These are phyloP conservation scores for Colletotrichum theobromicola DNA, from an alignment of 2,329 filamentous ascomycete species.

Conservation along the genomic window DNA sequence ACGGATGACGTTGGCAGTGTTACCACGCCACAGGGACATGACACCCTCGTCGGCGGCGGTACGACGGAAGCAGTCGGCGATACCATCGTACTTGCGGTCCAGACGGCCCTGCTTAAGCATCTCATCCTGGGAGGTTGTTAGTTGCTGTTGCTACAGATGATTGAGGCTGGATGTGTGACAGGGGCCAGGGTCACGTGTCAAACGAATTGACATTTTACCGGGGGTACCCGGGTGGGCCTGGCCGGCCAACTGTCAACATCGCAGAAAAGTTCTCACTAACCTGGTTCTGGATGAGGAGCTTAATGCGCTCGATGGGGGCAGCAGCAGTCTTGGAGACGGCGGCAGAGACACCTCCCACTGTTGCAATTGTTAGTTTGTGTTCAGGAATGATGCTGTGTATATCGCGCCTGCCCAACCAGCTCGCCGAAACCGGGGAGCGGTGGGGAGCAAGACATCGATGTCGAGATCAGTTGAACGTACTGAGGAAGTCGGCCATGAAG, in stretches of 20 bases:
- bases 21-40: conserved; percentile 97
- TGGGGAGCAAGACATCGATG: background rate
- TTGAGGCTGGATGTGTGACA: background rate
- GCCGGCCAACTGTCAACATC: background rate
- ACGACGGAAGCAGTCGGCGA: conserved; percentile 93
- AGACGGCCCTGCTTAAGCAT: conserved; percentile 99
- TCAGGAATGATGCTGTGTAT: background rate
- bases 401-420: background rate
- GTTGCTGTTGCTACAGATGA: background rate
- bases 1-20: conserved; percentile 99
- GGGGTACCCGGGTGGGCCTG: background rate
- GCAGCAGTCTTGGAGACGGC: conserved; percentile 99
- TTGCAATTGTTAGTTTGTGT: conserved; percentile 32
- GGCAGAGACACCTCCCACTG: conserved; percentile 99
- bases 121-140: conserved; percentile 79
- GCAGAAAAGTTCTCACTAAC: conserved; percentile 59
- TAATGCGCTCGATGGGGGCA: conserved; percentile 99
- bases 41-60: conserved; percentile 91
- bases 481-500: conserved; percentile 98
- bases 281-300: conserved; percentile 99
- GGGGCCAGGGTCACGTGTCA: conserved; percentile 10
- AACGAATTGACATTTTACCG: background rate
- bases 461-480: conserved; percentile 66
- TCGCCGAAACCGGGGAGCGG: background rate
- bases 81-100: conserved; percentile 94